Conservation (phyloP, 164 flowering plant species). For the Macadamia tetraphylla region DNA sequence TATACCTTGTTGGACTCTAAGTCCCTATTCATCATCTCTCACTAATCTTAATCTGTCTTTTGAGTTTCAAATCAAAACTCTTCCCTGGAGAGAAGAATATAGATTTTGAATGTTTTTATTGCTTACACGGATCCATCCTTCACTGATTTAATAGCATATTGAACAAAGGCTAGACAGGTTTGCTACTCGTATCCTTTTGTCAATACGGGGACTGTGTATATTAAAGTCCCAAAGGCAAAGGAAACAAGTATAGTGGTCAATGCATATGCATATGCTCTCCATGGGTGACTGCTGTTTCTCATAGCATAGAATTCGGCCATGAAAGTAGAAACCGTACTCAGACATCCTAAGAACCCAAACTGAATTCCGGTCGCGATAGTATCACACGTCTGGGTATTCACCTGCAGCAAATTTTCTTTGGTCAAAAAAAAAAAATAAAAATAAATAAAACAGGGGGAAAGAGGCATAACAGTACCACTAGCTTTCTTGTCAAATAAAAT, state of each 20-base stretch:
- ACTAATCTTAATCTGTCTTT: no score
- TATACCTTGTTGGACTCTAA: no score
- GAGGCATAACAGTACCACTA: no score
- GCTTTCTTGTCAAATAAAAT: background rate
- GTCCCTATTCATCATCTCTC: no score
- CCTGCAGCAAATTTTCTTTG: constrained; percentile 36
- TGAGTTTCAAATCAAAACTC: no score
- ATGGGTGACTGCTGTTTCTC: constrained; percentile 53
- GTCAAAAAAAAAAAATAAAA: background rate
- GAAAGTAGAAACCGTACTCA: constrained; percentile 94
- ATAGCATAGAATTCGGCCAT: constrained; percentile 78
- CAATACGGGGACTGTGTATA: constrained; percentile 77
- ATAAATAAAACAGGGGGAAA: background rate
- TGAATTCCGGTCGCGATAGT: constrained; percentile 61
- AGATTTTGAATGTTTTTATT: no score
- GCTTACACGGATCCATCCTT: no score
- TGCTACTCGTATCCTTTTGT: constrained; percentile 17
- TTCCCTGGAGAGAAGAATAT: no score
- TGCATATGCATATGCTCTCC: constrained; percentile 77
- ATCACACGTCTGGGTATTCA: constrained; percentile 39
- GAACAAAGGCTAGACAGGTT: no score
- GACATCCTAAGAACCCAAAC: constrained; percentile 76
- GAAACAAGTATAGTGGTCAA: constrained; percentile 46
- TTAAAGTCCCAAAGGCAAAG: constrained; percentile 57
- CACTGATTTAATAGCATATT: no score